phyloP scores from a whole-genome alignment of 2,329 filamentous ascomycete genomes.

The Neoarthrinium moseri region DNA sequence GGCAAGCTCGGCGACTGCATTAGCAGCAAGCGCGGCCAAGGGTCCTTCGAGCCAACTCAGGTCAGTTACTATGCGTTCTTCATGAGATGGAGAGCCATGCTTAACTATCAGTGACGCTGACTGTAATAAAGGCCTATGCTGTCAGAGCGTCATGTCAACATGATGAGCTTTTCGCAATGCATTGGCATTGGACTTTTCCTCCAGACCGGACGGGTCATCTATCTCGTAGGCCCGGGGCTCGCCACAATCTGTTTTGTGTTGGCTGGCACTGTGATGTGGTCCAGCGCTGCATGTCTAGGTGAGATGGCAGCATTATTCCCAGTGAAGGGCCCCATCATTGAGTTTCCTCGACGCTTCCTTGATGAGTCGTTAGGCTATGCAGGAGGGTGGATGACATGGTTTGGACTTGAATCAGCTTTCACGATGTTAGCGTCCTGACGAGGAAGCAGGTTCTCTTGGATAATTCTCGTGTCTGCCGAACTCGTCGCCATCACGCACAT shows the following conservation, averaged over 20 bases:
- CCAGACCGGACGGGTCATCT: conserved; percentile 33
- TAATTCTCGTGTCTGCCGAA: conserved; percentile 31
- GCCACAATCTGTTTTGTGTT: conserved; percentile 33
- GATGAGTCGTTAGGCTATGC: conserved; percentile 42
- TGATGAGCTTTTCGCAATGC: conserved; percentile 34
- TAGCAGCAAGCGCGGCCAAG: no score
- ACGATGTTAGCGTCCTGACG: neutral
- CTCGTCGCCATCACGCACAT: conserved; percentile 36
- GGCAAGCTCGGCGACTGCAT: no score
- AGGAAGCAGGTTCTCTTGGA: conserved; percentile 27
- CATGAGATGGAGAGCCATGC: no score
- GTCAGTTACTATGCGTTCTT: no score
- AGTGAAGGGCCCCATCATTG: conserved; percentile 37
- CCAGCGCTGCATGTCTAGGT: conserved; percentile 31
- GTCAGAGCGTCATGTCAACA: conserved; percentile 9
- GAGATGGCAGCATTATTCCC: conserved; percentile 39
- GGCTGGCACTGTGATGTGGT: conserved; percentile 33
- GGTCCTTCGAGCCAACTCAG: no score
- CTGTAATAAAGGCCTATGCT: conserved; percentile 10
- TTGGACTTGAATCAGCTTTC: conserved; percentile 6
- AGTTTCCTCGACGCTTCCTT: conserved; percentile 36
- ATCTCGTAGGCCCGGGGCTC: conserved; percentile 33
- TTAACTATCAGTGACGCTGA: no score
- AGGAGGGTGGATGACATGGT: conserved; percentile 44
- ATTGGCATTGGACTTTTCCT: conserved; percentile 35